Evolutionary conservation across 441 rosid species (phyloP).

Genomic region (Syzygium syzygioides): DNA sequence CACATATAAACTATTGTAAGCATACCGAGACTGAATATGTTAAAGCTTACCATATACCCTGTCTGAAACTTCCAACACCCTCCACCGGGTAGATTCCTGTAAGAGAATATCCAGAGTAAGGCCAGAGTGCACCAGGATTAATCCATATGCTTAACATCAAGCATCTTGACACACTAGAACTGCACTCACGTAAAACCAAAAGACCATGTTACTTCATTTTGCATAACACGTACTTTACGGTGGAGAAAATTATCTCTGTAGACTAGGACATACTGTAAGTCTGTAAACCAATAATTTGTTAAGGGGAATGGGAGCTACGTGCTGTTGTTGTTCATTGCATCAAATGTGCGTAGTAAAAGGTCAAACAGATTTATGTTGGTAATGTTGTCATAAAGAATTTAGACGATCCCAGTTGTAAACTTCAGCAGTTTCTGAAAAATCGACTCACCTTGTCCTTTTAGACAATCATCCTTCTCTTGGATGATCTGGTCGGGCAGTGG

Average conservation of each 20-base stretch:
- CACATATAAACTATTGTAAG: not conserved
- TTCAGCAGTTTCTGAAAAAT: not conserved
- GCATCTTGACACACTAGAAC: not conserved
- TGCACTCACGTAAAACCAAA: not conserved
- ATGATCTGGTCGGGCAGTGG: not conserved
- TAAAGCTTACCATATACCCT: not conserved
- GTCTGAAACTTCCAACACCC: not conserved
- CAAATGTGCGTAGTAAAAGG: not conserved
- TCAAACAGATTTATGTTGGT: not conserved
- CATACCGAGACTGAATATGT: accelerated
- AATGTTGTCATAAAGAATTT: not conserved
- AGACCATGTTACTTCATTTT: not conserved
- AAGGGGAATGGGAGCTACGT: not conserved
- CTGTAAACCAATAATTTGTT: not conserved
- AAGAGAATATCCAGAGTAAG: not conserved
- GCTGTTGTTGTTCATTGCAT: not conserved
- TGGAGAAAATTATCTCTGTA: not conserved
- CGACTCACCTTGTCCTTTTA: not conserved
- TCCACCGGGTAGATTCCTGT: not conserved
- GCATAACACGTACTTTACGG: not conserved
- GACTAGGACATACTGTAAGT: not conserved
- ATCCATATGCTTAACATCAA: not conserved
- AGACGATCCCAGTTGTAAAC: not conserved
- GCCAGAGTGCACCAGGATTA: not conserved
- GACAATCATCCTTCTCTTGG: not conserved